These are phyloP conservation scores for Leccinum obscurum DNA, from an alignment of 768 basidiomycete species.

Conservation along the genomic window DNA sequence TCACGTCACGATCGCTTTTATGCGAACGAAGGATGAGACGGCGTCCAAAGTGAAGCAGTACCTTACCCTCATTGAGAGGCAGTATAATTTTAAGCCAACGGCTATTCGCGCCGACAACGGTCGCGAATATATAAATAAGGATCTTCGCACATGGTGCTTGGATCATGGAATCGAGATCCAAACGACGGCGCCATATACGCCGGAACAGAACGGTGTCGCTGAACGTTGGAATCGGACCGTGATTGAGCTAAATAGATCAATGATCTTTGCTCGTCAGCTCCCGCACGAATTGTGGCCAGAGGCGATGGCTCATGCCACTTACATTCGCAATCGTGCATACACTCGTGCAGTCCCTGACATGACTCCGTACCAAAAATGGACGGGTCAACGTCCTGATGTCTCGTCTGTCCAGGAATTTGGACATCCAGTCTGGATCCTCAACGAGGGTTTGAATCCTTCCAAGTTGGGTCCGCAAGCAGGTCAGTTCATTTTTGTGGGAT, in stretches of 20 bases:
- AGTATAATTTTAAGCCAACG: constrained; percentile 1
- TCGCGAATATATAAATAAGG: constrained; percentile 31
- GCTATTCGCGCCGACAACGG: constrained; percentile 29
- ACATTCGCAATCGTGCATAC: constrained; percentile 27
- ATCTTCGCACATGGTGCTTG: constrained; percentile 22
- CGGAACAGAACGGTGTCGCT: constrained; percentile 38
- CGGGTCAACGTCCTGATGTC: neutral
- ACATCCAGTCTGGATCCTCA: neutral
- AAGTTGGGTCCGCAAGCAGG: neutral
- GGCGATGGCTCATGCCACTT: constrained; percentile 19
- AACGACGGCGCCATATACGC: constrained; percentile 26
- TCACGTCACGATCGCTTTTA: neutral
- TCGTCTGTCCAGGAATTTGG: neutral
- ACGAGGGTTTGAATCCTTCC: neutral
- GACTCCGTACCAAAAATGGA: constrained; percentile 14
- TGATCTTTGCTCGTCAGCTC: constrained; percentile 30
- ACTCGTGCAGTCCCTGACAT: neutral
- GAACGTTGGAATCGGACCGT: constrained; percentile 39
- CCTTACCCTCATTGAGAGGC: neutral
- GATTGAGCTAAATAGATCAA: constrained; percentile 30
- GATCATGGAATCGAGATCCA: constrained; percentile 25
- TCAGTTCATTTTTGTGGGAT: neutral
- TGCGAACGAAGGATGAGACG: neutral
- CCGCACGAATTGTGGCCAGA: constrained; percentile 20
- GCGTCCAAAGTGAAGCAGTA: neutral